Base-by-base conservation (phyloP, 306 rosid genomes). In the Delonix regia region DNA sequence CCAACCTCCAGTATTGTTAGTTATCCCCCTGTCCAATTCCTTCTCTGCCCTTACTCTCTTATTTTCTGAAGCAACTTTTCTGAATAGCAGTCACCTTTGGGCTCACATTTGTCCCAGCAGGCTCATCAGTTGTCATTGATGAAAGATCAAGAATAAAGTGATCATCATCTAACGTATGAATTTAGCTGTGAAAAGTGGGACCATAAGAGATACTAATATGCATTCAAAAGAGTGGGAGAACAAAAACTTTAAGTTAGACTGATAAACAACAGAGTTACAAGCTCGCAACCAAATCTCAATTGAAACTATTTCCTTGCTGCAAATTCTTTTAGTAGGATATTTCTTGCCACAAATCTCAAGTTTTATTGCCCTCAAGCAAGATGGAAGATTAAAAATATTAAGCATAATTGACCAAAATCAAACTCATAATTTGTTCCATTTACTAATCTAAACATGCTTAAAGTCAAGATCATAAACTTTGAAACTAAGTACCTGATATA, bases 401-500 rank as follows among this genome's bases (percentile, higher is more conserved):
- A 56, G 38, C 64, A 57, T 57, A 27, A 36, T 57, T 25, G 36
- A 24, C 12, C 64, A 57, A 57, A 57, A 57, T 57, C 64, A 57
- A 57, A 57, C 64, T 57, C 14, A 16, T 12, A 57, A 57, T 57
- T 12, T 57, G 4, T 30, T 25, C 64, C 64, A 25, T 28, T 57
- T 22, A 24, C 18, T 25, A 11, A 24, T 24, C 34, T 16, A 24
- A 24, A 56, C 63, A 56, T 24, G 16, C 13, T 11, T 13, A 56
- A 34, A 24, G 63, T 56, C 16, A 57, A 21, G 10, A 56, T 30
- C 11, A 56, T 18, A 57, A 63, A 74, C 41, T 67, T 66, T 70
- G 73, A 5, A 12, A 42, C 36, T 14, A 10, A 14, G 38, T 34
- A 94, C 98, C 99, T 89, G 90, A 80, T 71, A 88, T 84, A 76